Base-by-base conservation (phyloP, 257 asterid genomes). In the Euphrasia confusa region DNA sequence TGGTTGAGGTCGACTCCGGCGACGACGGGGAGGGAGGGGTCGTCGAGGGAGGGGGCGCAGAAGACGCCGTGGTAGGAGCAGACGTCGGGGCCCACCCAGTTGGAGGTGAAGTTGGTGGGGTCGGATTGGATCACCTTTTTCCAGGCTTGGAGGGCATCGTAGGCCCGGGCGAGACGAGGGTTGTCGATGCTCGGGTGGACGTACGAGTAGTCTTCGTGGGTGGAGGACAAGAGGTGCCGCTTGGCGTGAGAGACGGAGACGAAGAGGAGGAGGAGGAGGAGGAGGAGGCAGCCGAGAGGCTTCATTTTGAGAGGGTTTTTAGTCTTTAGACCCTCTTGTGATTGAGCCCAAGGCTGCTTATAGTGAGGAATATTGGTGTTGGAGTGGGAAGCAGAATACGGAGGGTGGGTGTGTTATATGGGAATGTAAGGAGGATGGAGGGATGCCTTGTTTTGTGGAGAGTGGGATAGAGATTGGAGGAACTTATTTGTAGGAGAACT, bases 1-100 rank as follows among this genome's bases (percentile, higher is more conserved):
- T 81, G 81, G 78, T 89, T 92, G 17, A 92, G 67, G 66, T 92
- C 99, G 14, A 92, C 60, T 0, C 96, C 97, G 0, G 97, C 99
- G 13, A 92, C 99, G 37, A 85, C 95, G 4, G 74, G 79, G 45
- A 69, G 39, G 13, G 28, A 73, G 15, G 86, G 70, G 55, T 79
- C 78, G 30, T 89, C 94, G 2, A 78, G 79, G 1, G 99, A 84
- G 0, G 61, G 63, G 1, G 84, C 86, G 37, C 99, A 92, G 27
- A 71, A 77, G 3, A 89, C 84, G 0, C 99, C 96, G 0, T 66
- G 80, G 72, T 92, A 92, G 35, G 81, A 18, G 28, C 98, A 91
- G 0, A 91, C 92, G 18, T 88, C 80, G 1, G 58, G 76, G 21
- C 98, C 96, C 1, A 61, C 82, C 98, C 98, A 91, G 10, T 86